A percentile compares a stretch with the other conserved stretches of the same genome.
phyloP scores from a whole-genome alignment of 2,329 filamentous ascomycete genomes.

The Moelleriella libera region DNA sequence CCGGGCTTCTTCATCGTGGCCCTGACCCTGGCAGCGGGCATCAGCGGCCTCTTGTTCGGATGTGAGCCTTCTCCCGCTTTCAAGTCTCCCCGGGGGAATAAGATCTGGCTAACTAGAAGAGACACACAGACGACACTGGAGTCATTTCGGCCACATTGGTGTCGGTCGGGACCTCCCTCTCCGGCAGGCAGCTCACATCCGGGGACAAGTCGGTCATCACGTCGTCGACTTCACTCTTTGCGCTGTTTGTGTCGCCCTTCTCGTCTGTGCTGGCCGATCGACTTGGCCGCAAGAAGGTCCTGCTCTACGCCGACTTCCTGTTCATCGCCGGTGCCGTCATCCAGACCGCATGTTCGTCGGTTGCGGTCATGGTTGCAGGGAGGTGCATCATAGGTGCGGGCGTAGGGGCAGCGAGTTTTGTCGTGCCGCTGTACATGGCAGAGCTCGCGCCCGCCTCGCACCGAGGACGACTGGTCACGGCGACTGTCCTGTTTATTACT shows the following conservation, averaged over 20 bases:
- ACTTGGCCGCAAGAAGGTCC: constrained; percentile 46
- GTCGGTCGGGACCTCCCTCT: constrained; percentile 46
- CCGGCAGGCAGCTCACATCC: constrained; percentile 39
- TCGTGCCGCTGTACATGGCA: constrained; percentile 77
- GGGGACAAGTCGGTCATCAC: constrained; percentile 59
- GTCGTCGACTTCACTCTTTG: constrained; percentile 53
- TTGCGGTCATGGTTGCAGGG: constrained; percentile 52
- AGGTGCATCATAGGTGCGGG: constrained; percentile 57
- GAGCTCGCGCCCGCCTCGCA: constrained; percentile 68
- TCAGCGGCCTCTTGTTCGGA: constrained; percentile 54
- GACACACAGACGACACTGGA: constrained; percentile 44
- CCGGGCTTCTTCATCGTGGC: constrained; percentile 43
- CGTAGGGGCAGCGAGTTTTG: constrained; percentile 65
- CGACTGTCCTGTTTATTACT: constrained; percentile 73
- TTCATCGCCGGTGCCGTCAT: constrained; percentile 54
- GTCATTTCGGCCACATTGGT: constrained; percentile 57
- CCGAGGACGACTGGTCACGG: constrained; percentile 67
- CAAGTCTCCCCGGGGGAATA: neutral
- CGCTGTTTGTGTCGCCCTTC: constrained; percentile 48
- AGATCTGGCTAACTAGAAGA: constrained; percentile 4
- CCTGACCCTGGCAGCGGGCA: constrained; percentile 49
- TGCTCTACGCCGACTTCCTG: constrained; percentile 49
- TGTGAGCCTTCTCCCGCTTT: constrained; percentile 29
- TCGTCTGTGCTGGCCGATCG: constrained; percentile 50
- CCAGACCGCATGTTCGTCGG: constrained; percentile 45